Conservation (phyloP, 2,329 filamentous ascomycete genomes). For the Ophiostoma ips region DNA sequence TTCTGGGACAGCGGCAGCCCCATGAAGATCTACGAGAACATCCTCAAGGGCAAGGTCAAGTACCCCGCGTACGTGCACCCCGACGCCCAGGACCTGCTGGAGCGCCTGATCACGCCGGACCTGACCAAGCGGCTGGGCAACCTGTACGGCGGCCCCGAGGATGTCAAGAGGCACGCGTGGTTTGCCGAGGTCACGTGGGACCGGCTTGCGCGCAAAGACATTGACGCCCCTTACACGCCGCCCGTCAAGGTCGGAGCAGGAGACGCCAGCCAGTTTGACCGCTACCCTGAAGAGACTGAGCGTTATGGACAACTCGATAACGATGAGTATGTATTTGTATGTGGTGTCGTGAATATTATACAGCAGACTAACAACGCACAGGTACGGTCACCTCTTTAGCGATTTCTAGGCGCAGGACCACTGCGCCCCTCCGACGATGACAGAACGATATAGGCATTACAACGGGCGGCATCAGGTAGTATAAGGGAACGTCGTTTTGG, state of each 20-base stretch:
- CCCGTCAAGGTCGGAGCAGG: slow-evolving; percentile 87
- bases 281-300: slow-evolving; percentile 94
- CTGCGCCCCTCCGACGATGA: no score
- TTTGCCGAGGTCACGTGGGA: slow-evolving; percentile 98
- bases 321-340: slow-evolving; percentile 62
- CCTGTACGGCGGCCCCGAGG: slow-evolving; percentile 74
- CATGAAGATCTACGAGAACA: slow-evolving; percentile 99
- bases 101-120: slow-evolving; percentile 86
- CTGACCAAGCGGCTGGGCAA: slow-evolving; percentile 92
- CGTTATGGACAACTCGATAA: slow-evolving; percentile 66
- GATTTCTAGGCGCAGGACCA: slow-evolving; percentile 48
- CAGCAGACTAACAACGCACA: slow-evolving; percentile 20
- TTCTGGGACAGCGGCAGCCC: slow-evolving; percentile 98
- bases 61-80: slow-evolving; percentile 92
- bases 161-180: slow-evolving; percentile 93
- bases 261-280: slow-evolving; percentile 94
- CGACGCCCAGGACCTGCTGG: slow-evolving; percentile 83
- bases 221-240: slow-evolving; percentile 94
- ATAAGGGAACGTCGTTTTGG: no score
- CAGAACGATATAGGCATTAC: no score
- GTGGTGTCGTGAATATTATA: not conserved
- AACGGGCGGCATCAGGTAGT: no score
- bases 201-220: slow-evolving; percentile 82
- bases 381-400: slow-evolving; percentile 59
- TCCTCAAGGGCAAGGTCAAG: slow-evolving; percentile 87